phyloP scores from a whole-genome alignment of 176 grass and related monocot genomes.

The Oryza rufipogon region DNA sequence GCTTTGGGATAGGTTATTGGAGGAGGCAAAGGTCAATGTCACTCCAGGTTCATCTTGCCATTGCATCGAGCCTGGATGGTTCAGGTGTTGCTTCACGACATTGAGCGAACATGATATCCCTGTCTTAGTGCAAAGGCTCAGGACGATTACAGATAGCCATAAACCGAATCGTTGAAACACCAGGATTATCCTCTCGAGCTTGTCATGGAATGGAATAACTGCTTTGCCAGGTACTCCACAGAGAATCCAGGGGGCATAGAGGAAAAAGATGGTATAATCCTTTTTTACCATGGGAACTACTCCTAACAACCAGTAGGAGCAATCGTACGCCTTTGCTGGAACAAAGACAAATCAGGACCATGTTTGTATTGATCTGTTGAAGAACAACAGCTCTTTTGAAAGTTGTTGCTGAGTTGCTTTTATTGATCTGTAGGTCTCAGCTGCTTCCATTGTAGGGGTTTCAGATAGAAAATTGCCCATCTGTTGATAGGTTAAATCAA shows the following conservation, averaged over 20 bases:
- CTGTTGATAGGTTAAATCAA: conserved; percentile 6
- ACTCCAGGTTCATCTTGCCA: conserved; percentile 94
- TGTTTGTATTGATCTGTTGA: conserved; percentile 5
- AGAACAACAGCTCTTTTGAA: conserved; percentile 12
- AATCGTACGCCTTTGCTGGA: background rate
- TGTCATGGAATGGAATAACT: conserved; percentile 25
- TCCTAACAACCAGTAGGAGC: conserved; percentile 2
- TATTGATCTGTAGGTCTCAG: conserved; percentile 16
- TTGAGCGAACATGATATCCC: conserved; percentile 81
- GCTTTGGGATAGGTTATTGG: conserved; percentile 82
- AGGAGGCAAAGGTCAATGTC: conserved; percentile 78
- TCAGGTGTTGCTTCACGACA: conserved; percentile 83
- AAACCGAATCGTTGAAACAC: conserved; percentile 24
- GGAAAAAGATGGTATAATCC: background rate
- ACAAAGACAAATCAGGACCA: background rate
- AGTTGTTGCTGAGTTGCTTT: background rate
- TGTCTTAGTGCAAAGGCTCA: conserved; percentile 77
- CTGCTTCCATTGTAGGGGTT: conserved; percentile 22
- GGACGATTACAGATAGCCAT: conserved; percentile 56
- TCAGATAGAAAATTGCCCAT: conserved; percentile 33
- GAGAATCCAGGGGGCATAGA: background rate
- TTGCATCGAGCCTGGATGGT: conserved; percentile 98
- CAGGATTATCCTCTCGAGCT: background rate
- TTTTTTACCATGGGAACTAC: background rate
- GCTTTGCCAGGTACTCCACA: background rate